These are phyloP conservation scores for Vaccinium corymbosum DNA, from an alignment of 148 eudicot genomes.

Conservation along the genomic window DNA sequence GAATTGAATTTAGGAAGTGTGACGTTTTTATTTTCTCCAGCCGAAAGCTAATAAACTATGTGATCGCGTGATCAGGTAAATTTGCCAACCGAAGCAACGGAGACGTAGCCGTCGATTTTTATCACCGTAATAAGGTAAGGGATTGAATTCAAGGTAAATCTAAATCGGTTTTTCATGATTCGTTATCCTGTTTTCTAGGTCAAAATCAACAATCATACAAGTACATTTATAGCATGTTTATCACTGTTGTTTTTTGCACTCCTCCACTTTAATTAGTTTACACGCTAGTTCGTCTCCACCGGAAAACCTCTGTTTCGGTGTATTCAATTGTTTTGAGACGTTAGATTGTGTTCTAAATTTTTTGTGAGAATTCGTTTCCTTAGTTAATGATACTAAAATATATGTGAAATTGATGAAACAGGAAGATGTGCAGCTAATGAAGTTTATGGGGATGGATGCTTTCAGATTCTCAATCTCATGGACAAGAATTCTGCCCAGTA, in stretches of 20 bases:
- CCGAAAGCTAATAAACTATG: not conserved
- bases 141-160: not conserved
- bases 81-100: conserved; percentile 14
- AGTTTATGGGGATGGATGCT: conserved; percentile 21
- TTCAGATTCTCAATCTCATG: conserved; percentile 36
- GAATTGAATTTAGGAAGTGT: no score
- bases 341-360: no score
- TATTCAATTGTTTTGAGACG: no score
- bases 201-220: not conserved
- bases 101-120: conserved; percentile 23
- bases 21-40: not conserved
- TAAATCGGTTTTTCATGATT: no score
- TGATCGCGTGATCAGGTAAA: conserved; percentile 15
- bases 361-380: no score
- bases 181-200: no score
- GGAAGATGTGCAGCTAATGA: conserved; percentile 22
- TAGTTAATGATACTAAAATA: not conserved
- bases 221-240: not conserved
- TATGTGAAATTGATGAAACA: not conserved
- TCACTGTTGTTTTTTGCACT: not conserved
- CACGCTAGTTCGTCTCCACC: no score
- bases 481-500: conserved; percentile 27
- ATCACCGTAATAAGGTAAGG: conserved; percentile 25
- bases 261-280: no score
- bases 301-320: no score